Evolutionary conservation across 75 land plant species (phyloP).

Genomic region (Picea glauca): DNA sequence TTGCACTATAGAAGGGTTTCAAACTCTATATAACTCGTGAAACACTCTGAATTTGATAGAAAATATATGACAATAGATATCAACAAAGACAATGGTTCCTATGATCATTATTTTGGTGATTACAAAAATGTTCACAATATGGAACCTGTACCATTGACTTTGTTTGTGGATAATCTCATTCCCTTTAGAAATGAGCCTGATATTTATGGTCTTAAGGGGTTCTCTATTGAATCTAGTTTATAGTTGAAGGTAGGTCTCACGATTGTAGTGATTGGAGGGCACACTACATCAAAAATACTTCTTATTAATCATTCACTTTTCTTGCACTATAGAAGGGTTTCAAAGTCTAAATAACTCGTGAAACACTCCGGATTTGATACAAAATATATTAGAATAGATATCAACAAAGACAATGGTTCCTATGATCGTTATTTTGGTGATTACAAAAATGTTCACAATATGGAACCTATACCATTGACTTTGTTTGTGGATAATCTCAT

Average conservation of each 20-base stretch:
- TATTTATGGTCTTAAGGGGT: conserved; percentile 12
- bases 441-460: background rate
- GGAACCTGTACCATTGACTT: conserved; percentile 18
- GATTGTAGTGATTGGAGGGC: conserved; percentile 49
- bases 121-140: background rate
- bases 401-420: conserved; percentile 15
- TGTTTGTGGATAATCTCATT: conserved; percentile 51
- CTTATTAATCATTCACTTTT: conserved; percentile 45
- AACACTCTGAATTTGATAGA: background rate
- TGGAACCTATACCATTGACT: conserved; percentile 11
- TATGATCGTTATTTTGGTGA: conserved; percentile 9
- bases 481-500: conserved; percentile 53
- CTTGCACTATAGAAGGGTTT: conserved; percentile 38
- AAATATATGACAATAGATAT: conserved; percentile 20
- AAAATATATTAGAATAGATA: conserved; percentile 20
- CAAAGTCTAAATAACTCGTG: conserved; percentile 21
- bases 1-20: conserved; percentile 42
- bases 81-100: conserved; percentile 15
- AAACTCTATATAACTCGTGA: conserved; percentile 17
- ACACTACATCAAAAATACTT: conserved; percentile 50
- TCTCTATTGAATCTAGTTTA: conserved; percentile 7
- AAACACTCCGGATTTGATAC: background rate
- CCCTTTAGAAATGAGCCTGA: conserved; percentile 43
- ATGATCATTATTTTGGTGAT: conserved; percentile 10
- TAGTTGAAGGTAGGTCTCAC: conserved; percentile 28